Evolutionary conservation across 2,329 filamentous ascomycete genomes (phyloP).

Genomic region (Arthrobotrys entomopaga): DNA sequence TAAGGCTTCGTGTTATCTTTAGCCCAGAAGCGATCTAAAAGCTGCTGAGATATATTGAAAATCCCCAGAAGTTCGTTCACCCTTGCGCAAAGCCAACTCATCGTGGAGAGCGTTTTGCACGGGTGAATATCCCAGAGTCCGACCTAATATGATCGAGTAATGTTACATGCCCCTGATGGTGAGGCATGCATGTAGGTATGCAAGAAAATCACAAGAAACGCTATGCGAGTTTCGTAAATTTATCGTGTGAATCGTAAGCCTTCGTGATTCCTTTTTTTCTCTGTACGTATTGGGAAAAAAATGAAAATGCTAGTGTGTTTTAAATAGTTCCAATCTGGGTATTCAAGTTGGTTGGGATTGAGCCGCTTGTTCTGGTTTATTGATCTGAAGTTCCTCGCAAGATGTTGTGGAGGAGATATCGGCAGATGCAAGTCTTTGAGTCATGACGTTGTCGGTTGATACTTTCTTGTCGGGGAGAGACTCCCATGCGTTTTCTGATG

Average conservation of each 20-base stretch:
- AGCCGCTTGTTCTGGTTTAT: slow-evolving; percentile 19
- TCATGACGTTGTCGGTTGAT: slow-evolving; percentile 37
- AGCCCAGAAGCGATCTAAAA: background rate
- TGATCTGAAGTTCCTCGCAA: slow-evolving; percentile 40
- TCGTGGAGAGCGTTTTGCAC: too few relatives aligned
- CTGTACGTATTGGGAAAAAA: slow-evolving; percentile 16
- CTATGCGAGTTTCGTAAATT: slow-evolving; percentile 37
- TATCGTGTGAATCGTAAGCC: slow-evolving; percentile 44
- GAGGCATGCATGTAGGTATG: background rate
- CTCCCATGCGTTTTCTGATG: slow-evolving; percentile 47
- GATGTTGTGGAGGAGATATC: slow-evolving; percentile 38
- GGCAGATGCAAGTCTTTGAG: slow-evolving; percentile 32
- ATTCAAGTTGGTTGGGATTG: slow-evolving; percentile 33
- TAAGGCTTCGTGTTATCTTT: background rate
- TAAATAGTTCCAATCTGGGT: background rate
- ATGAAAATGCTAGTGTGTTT: slow-evolving; percentile 2
- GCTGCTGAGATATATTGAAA: background rate
- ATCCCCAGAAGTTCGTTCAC: background rate
- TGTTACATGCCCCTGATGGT: slow-evolving; percentile 3
- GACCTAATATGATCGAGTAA: background rate
- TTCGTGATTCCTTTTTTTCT: slow-evolving; percentile 37
- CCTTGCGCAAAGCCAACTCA: background rate
- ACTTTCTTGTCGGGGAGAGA: slow-evolving; percentile 43
- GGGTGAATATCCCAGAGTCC: background rate
- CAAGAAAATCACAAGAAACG: slow-evolving; percentile 26